Base-by-base conservation (phyloP, 805 yeast genomes). In the Aciculoconidium aculeatum region DNA sequence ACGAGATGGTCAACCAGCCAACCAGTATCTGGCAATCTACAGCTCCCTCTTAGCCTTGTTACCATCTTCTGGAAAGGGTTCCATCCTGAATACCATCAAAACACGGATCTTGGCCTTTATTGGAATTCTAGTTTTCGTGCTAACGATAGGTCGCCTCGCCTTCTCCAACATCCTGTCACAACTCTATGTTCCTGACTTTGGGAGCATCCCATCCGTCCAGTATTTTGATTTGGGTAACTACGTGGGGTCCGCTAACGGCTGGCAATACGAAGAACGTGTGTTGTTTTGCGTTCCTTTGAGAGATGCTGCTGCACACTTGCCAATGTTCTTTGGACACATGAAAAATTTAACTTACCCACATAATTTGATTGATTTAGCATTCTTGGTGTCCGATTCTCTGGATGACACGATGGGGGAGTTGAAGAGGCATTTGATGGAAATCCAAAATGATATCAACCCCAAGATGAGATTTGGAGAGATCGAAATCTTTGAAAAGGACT, bases 231-330 rank as follows among this genome's bases (percentile, higher is more conserved):
- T 88, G 45, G 67, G 64, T 11, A 70, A 80, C 37, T 77, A 75
- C 42, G 65, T 60, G 27, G 87, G 92, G 5, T 56, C 79, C 9
- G 69, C 69, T 5, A 70, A 76, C 30, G 96, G 96, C 6, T 81
- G 92, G 92, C 81, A 79, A 44, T 61, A 66, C 27, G 74, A 71
- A 9, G 95, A 88, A 50, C 67, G 95, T 27, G 80, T 87, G 12
- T 61, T 87, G 35, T 83, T 85, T 42, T 76, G 90, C 42, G 95
- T 88, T 7, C 96, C 96, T 5, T 65, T 87, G 42, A 75, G 96
- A 61, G 96, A 88, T 53, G 96, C 96, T 1, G 82, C 88, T 3
- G 74, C 80, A 11, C 96, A 86, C 63, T 65, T 87, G 52, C 90
- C 92, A 23, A 78, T 86, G 84, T 85, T 88, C 46, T 88, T 87